Base-by-base conservation (phyloP, 306 rosid genomes). In the Malus asiatica region DNA sequence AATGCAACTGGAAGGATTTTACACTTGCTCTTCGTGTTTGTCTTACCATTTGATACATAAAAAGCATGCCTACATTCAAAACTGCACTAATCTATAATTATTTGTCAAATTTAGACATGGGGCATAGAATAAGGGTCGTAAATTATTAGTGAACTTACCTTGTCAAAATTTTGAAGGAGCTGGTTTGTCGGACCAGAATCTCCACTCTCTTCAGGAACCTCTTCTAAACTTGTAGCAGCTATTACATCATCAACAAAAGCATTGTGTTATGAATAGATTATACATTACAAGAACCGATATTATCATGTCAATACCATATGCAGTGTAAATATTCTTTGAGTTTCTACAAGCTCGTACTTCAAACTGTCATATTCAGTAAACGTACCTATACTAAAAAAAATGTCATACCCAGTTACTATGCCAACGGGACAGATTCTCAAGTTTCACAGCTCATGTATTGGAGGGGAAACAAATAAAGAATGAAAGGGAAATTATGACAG, bases 81-180 rank as follows among this genome's bases (percentile, higher is more conserved):
- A 12, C 65, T 35, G 14, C 25, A 22, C 33, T 33, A 20, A 18
- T 8, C 46, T 29, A 15, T 42, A 44, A 60, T 16, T 14, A 60
- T 73, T 9, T 60, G 44, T 11, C 44, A 45, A 46, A 19, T n/a
- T 27, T 2, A 27, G 60, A 6, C 44, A 32, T 4, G 62, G 27
- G 57, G 4, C 4, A 63, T 46, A 53, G 35, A 61, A 61, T 5
- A 64, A 15, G 68, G 22, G n/a, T 6, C 14, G 3, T 61, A 55
- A 60, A 76, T 59, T 38, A 51, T 53, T 18, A 19, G 58, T 33
- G 55, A 81, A 76, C 87, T 70, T 75, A 90, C 97, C 89, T 91
- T 96, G 1, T 86, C 73, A 52, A 87, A 68, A 55, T 84, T 87
- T 51, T 90, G 90, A 84, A 87, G 60, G 16, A 80, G 83, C 45